phyloP scores from a whole-genome alignment of 352 stramenopile species.

The Lagenidium giganteum region DNA sequence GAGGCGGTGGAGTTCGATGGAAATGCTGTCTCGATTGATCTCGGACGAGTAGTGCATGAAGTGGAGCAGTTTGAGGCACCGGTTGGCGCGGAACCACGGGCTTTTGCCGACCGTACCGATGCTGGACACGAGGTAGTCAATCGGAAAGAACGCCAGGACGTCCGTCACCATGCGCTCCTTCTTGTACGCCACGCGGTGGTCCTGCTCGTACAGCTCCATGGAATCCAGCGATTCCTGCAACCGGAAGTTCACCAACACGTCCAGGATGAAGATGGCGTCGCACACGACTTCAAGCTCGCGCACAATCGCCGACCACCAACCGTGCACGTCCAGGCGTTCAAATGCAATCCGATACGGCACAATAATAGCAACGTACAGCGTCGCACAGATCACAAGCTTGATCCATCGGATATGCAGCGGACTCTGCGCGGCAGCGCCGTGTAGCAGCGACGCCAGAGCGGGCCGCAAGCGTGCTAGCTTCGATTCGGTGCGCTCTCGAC shows the following conservation, averaged over 20 bases:
- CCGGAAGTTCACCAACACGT: constrained; percentile 38
- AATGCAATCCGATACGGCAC: constrained; percentile 32
- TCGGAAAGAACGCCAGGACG: constrained; percentile 18
- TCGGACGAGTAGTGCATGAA: constrained; percentile 38
- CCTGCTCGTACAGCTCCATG: constrained; percentile 39
- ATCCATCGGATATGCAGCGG: constrained; percentile 29
- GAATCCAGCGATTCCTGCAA: constrained; percentile 15
- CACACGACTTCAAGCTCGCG: constrained; percentile 19
- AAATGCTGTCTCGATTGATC: constrained; percentile 35
- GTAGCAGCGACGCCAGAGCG: not conserved
- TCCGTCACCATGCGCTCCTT: constrained; percentile 33
- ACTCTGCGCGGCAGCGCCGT: constrained; percentile 27
- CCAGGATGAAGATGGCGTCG: constrained; percentile 25
- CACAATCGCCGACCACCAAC: not conserved
- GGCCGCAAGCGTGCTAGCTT: no score
- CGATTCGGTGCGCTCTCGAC: no score
- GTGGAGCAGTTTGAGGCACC: constrained; percentile 37
- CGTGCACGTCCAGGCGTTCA: constrained; percentile 18
- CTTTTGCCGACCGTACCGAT: constrained; percentile 18
- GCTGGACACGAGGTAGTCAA: constrained; percentile 25
- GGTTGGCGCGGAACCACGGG: constrained; percentile 23
- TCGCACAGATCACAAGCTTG: constrained; percentile 12
- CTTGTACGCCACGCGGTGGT: constrained; percentile 23
- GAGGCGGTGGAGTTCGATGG: constrained; percentile 4
- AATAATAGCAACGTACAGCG: constrained; percentile 27